These are phyloP conservation scores for Harringtonia lauricola DNA, from an alignment of 2,329 filamentous ascomycete genomes.

Conservation along the genomic window DNA sequence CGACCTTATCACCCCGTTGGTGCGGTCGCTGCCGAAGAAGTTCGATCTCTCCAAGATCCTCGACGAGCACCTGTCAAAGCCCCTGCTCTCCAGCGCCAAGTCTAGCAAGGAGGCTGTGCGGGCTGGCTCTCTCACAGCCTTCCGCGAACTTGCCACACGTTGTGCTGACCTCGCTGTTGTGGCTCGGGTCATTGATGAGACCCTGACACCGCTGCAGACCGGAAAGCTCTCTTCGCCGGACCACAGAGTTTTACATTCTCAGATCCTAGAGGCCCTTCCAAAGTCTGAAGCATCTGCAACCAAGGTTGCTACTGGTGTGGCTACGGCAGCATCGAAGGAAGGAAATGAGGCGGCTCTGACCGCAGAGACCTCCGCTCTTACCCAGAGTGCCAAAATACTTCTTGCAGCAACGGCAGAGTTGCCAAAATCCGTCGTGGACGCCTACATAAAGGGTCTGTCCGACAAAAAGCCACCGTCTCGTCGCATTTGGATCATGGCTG, in stretches of 20 bases:
- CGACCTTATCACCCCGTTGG: constrained; percentile 63
- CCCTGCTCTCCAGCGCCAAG: constrained; percentile 80
- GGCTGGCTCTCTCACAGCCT: constrained; percentile 62
- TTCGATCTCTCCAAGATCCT: constrained; percentile 73
- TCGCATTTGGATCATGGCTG: constrained; percentile 67
- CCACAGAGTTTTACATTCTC: constrained; percentile 71
- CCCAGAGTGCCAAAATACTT: constrained; percentile 51
- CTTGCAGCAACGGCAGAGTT: constrained; percentile 50
- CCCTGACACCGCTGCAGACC: constrained; percentile 67
- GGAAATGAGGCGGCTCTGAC: constrained; percentile 75
- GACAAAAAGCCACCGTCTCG: constrained; percentile 76
- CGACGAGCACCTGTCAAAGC: constrained; percentile 65
- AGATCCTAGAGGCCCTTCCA: constrained; percentile 61
- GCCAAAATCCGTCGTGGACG: constrained; percentile 56
- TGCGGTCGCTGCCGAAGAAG: constrained; percentile 54
- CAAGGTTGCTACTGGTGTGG: constrained; percentile 56
- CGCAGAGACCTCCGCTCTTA: constrained; percentile 63
- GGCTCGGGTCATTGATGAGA: constrained; percentile 62
- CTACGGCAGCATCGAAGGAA: constrained; percentile 66
- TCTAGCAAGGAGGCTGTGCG: constrained; percentile 76
- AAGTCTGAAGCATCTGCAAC: constrained; percentile 50
- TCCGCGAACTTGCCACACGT: constrained; percentile 55
- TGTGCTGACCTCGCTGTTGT: constrained; percentile 48
- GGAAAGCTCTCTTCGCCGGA: constrained; percentile 79
- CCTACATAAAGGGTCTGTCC: constrained; percentile 66